These are phyloP conservation scores for Simmondsia chinensis DNA, from an alignment of 148 eudicot species.

Conservation along the genomic window DNA sequence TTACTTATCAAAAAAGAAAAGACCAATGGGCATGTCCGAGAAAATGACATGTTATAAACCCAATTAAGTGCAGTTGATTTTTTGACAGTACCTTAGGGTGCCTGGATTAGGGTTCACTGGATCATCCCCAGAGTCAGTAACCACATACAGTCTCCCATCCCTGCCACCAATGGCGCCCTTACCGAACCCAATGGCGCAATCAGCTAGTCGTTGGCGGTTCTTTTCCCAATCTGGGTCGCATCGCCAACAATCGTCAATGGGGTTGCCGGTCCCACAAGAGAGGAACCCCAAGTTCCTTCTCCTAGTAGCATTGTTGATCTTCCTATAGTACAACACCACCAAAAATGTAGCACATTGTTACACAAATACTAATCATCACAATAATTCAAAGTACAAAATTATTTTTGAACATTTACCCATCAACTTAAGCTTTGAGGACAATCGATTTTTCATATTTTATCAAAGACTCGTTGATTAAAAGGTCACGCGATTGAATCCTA, in stretches of 20 bases:
- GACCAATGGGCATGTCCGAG: too few relatives aligned
- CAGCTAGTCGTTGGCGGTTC: slow-evolving; percentile 57
- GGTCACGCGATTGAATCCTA: too few relatives aligned
- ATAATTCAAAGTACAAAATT: too few relatives aligned
- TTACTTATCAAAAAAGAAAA: too few relatives aligned
- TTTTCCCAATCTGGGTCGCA: slow-evolving; percentile 49
- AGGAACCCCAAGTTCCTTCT: slow-evolving; percentile 51
- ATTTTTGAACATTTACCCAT: too few relatives aligned
- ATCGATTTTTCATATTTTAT: too few relatives aligned
- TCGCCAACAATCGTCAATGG: slow-evolving; percentile 84
- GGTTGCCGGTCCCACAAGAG: slow-evolving; percentile 66
- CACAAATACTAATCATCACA: too few relatives aligned
- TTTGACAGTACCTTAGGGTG: slow-evolving; percentile 37
- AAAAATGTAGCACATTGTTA: not conserved
- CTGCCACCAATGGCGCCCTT: slow-evolving; percentile 56
- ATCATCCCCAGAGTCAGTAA: slow-evolving; percentile 33
- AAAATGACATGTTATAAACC: too few relatives aligned
- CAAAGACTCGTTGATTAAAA: too few relatives aligned
- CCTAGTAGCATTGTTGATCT: slow-evolving; percentile 20
- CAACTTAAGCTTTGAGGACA: too few relatives aligned
- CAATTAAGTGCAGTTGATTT: too few relatives aligned
- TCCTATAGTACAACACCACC: too few relatives aligned
- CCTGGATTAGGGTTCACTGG: slow-evolving; percentile 55
- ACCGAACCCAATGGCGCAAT: slow-evolving; percentile 73
- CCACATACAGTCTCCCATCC: slow-evolving; percentile 45